These are phyloP conservation scores for Globisporangium nunn DNA, from an alignment of 352 stramenopile genomes.

Conservation along the genomic window DNA sequence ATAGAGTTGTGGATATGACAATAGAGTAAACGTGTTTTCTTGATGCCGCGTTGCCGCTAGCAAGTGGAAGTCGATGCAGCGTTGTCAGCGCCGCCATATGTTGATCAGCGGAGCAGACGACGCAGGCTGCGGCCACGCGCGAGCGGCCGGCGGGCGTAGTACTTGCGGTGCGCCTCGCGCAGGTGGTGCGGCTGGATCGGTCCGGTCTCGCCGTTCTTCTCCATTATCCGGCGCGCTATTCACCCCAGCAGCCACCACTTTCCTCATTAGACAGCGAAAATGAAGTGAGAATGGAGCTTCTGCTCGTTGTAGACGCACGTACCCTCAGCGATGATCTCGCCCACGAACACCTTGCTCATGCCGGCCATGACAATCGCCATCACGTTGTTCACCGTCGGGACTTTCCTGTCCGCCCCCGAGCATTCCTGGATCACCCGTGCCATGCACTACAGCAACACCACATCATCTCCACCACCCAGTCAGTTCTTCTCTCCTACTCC, in stretches of 20 bases:
- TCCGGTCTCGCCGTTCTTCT: slow-evolving; percentile 63
- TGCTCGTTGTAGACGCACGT: neutral
- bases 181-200: slow-evolving; percentile 72
- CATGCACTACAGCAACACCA: slow-evolving; percentile 43
- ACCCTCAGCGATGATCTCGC: slow-evolving; percentile 76
- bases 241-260: neutral
- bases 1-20: too few species aligned
- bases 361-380: slow-evolving; percentile 86
- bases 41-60: too few species aligned
- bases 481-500: neutral
- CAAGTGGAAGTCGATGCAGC: too few species aligned
- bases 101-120: slow-evolving; percentile 35
- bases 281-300: neutral
- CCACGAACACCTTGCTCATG: slow-evolving; percentile 83
- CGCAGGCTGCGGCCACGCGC: slow-evolving; percentile 50
- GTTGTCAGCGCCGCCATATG: too few species aligned
- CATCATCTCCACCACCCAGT: neutral
- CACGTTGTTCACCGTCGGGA: slow-evolving; percentile 66
- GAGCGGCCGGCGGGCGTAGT: slow-evolving; percentile 72
- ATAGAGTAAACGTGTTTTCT: neutral
- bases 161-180: slow-evolving; percentile 74
- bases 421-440: slow-evolving; percentile 67
- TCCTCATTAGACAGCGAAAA: neutral
- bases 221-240: slow-evolving; percentile 73
- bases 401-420: slow-evolving; percentile 38